Evolutionary conservation across 345 rosid genomes (phyloP).

Genomic region (Eucalyptus regnans): DNA sequence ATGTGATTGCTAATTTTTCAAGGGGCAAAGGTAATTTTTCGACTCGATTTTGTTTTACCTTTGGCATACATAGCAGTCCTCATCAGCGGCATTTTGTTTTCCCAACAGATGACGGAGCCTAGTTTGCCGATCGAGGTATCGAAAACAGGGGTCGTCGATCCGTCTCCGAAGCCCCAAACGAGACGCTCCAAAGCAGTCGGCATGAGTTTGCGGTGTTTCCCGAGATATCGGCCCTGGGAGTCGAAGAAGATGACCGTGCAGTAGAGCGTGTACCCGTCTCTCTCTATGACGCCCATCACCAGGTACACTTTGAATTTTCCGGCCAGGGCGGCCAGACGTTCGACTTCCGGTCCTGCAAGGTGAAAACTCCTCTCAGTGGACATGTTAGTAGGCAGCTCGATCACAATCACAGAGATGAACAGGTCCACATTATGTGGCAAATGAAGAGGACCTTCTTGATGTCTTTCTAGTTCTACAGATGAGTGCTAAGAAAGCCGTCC

Average conservation of each 20-base stretch:
- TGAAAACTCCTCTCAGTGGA: background rate
- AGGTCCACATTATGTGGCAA: background rate
- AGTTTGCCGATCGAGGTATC: constrained; percentile 78
- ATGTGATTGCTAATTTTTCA: background rate
- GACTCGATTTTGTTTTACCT: constrained; percentile 19
- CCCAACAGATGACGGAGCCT: constrained; percentile 93
- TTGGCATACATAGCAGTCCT: constrained; percentile 91
- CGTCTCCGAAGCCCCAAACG: constrained; percentile 96
- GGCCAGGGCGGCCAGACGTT: constrained; percentile 72
- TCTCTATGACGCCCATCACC: constrained; percentile 91
- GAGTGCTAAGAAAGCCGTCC: background rate
- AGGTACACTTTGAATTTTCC: constrained; percentile 71
- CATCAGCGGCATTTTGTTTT: constrained; percentile 87
- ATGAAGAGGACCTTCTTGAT: background rate
- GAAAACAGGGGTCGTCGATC: constrained; percentile 78
- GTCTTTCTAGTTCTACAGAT: too few species aligned
- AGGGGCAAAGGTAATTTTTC: background rate
- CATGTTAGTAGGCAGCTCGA: background rate
- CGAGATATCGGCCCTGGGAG: constrained; percentile 65
- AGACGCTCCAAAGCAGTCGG: constrained; percentile 84
- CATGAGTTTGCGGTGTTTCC: constrained; percentile 88
- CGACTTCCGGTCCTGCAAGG: constrained; percentile 70
- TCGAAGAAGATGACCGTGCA: constrained; percentile 79
- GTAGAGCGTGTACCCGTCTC: constrained; percentile 84
- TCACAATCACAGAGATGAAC: background rate